Evolutionary conservation across 148 eudicot genomes (phyloP).

Genomic region (Tetragonia tetragonoides): DNA sequence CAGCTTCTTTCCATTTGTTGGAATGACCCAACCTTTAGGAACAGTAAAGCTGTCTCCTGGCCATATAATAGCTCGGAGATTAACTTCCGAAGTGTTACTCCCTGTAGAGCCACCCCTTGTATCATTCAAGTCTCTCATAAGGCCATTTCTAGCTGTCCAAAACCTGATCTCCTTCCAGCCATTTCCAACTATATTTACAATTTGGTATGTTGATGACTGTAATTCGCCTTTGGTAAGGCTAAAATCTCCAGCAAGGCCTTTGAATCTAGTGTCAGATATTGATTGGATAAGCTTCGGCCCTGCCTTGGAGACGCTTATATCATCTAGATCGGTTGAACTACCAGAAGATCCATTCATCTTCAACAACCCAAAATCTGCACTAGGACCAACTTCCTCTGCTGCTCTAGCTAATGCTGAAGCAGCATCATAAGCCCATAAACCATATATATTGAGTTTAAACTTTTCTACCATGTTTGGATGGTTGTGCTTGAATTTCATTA

Average conservation of each 20-base stretch:
- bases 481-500: slow-evolving; percentile 6
- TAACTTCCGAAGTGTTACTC: slow-evolving; percentile 13
- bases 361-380: neutral
- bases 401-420: slow-evolving; percentile 37
- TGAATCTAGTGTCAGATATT: slow-evolving; percentile 15
- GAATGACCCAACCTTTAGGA: slow-evolving; percentile 42
- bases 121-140: neutral
- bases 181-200: slow-evolving; percentile 37
- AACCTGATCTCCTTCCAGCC: slow-evolving; percentile 25
- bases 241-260: slow-evolving; percentile 38
- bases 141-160: slow-evolving; percentile 25
- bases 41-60: slow-evolving; percentile 36
- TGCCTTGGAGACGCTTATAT: slow-evolving; percentile 19
- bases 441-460: slow-evolving; percentile 25
- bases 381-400: slow-evolving; percentile 31
- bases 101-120: neutral
- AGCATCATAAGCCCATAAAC: slow-evolving; percentile 57
- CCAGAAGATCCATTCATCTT: neutral
- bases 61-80: slow-evolving; percentile 35
- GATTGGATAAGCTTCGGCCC: slow-evolving; percentile 34
- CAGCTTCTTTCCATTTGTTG: slow-evolving; percentile 30
- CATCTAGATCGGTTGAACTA: slow-evolving; percentile 16
- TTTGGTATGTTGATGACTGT: slow-evolving; percentile 16
- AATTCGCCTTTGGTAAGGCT: slow-evolving; percentile 27
- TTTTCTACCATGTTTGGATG: neutral